These are phyloP conservation scores for Pseudogymnoascus sp. DNA, from an alignment of 2,329 filamentous ascomycete genomes.

Conservation along the genomic window DNA sequence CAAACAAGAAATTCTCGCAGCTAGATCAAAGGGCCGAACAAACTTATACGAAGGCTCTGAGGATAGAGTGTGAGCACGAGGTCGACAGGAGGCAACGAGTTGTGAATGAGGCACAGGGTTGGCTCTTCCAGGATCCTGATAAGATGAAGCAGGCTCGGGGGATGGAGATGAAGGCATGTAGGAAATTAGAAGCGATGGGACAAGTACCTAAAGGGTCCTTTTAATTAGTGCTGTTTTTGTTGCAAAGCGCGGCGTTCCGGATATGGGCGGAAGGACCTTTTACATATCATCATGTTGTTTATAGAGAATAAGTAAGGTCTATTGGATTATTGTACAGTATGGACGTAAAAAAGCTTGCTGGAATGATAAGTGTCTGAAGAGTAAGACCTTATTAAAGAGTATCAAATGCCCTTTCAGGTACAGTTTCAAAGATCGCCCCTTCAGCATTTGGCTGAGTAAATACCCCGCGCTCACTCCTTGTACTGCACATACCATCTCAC, in stretches of 20 bases:
- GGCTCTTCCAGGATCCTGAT: slow-evolving; percentile 59
- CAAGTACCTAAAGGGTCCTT: slow-evolving; percentile 2
- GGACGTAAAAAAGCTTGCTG: background rate
- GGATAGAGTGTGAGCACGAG: slow-evolving; percentile 69
- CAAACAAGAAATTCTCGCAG: slow-evolving; percentile 58
- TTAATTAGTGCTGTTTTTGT: slow-evolving; percentile 15
- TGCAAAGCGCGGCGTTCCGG: slow-evolving; percentile 10
- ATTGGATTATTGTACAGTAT: background rate
- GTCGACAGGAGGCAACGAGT: slow-evolving; percentile 45
- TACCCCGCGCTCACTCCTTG: background rate
- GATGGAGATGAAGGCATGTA: slow-evolving; percentile 54
- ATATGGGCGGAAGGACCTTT: slow-evolving; percentile 4
- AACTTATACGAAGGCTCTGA: slow-evolving; percentile 60
- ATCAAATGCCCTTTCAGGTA: slow-evolving; percentile 2
- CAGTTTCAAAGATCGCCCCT: background rate
- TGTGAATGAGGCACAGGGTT: slow-evolving; percentile 61
- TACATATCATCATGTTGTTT: slow-evolving; percentile 9
- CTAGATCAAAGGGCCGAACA: slow-evolving; percentile 74
- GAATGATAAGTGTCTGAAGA: background rate
- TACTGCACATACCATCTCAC: background rate
- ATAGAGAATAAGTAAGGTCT: background rate
- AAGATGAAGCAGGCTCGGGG: slow-evolving; percentile 44
- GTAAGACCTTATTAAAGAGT: background rate
- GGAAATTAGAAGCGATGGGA: slow-evolving; percentile 45
- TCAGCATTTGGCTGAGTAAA: slow-evolving; percentile 6